Evolutionary conservation across 2,329 filamentous ascomycete genomes (phyloP).

Genomic region (Cordyceps fumosorosea): DNA sequence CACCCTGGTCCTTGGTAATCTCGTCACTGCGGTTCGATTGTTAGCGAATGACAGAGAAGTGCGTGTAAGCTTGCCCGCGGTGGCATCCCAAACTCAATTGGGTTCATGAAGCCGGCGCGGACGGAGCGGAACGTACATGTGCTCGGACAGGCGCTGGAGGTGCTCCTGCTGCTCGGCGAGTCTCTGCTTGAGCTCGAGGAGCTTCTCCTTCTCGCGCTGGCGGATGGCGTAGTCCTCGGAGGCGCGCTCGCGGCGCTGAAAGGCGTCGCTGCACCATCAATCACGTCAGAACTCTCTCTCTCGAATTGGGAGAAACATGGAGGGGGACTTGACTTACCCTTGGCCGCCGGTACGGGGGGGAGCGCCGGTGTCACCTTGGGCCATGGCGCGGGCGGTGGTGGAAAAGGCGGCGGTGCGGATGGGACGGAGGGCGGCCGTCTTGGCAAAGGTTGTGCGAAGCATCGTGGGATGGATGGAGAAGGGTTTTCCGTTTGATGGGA

Average conservation of each 20-base stretch:
- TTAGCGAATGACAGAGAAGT: neutral
- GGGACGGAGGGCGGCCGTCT: constrained; percentile 48
- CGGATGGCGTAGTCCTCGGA: constrained; percentile 79
- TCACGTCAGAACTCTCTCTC: neutral
- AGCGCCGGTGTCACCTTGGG: constrained; percentile 62
- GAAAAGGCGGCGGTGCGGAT: constrained; percentile 55
- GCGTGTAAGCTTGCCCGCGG: neutral
- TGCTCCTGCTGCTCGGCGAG: constrained; percentile 73
- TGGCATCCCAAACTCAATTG: too few relatives aligned
- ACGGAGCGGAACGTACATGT: constrained; percentile 58
- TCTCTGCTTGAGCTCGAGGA: constrained; percentile 65
- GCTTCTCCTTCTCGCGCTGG: constrained; percentile 86
- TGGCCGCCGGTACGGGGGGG: constrained; percentile 46
- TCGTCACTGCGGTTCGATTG: constrained; percentile 53
- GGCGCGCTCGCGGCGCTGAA: constrained; percentile 86
- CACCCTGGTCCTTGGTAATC: constrained; percentile 64
- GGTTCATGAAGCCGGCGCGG: too few relatives aligned
- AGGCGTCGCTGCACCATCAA: constrained; percentile 62
- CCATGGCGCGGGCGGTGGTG: constrained; percentile 56
- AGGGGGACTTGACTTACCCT: constrained; percentile 40
- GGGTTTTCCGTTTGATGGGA: constrained; percentile 8
- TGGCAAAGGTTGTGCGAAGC: constrained; percentile 59
- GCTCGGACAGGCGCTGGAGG: constrained; percentile 75
- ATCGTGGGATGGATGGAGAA: constrained; percentile 36
- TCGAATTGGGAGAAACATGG: neutral